Evolutionary conservation across 164 flowering plant genomes (phyloP).

Genomic region (Dillenia suffruticosa): DNA sequence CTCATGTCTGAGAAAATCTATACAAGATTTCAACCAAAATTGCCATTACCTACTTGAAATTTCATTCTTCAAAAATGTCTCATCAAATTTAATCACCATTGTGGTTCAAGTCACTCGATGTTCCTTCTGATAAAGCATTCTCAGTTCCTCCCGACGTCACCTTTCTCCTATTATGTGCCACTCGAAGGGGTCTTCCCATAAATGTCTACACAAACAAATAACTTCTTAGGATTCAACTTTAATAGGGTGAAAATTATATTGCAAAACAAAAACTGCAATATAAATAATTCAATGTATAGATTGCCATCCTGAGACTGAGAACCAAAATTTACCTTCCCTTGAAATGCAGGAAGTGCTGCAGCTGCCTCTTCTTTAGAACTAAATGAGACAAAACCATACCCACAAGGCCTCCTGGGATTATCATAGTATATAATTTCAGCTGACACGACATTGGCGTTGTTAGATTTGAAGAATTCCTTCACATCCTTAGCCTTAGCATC

Average conservation of each 20-base stretch:
- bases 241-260: background rate
- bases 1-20: no score
- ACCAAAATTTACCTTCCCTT: constrained; percentile 58
- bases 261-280: background rate
- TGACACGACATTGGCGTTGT: constrained; percentile 31
- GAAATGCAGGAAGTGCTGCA: constrained; percentile 53
- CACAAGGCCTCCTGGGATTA: constrained; percentile 57
- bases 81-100: constrained; percentile 14
- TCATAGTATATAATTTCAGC: constrained; percentile 62
- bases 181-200: constrained; percentile 62
- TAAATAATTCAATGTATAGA: background rate
- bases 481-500: constrained; percentile 59
- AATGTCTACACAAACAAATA: constrained; percentile 39
- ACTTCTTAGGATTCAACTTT: background rate
- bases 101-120: constrained; percentile 18
- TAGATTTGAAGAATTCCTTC: constrained; percentile 56
- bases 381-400: constrained; percentile 84
- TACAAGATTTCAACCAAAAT: no score
- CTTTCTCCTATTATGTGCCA: constrained; percentile 49
- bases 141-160: constrained; percentile 28
- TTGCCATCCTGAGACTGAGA: constrained; percentile 1
- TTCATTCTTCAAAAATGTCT: background rate
- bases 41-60: no score
- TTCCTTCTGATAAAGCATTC: constrained; percentile 20
- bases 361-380: constrained; percentile 56